phyloP scores from a whole-genome alignment of 2,329 filamentous ascomycete species.

The Hansfordia pulvinata region DNA sequence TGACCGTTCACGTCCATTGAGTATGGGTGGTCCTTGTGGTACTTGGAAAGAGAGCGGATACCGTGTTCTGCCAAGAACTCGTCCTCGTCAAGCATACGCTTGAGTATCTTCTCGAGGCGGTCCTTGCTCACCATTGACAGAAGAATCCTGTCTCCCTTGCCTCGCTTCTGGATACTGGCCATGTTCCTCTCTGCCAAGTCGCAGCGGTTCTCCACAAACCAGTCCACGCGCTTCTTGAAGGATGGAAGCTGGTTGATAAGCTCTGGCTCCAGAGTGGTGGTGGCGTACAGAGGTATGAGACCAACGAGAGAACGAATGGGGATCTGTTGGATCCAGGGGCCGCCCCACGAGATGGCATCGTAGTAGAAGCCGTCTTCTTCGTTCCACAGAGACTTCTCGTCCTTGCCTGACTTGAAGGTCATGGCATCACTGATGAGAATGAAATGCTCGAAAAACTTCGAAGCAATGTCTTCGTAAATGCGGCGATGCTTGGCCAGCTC shows the following conservation, averaged over 20 bases:
- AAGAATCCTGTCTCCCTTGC: conserved; percentile 78
- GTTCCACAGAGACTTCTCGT: conserved; percentile 84
- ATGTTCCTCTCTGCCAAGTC: conserved; percentile 90
- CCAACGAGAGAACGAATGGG: conserved; percentile 87
- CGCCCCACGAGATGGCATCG: conserved; percentile 92
- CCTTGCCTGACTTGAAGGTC: conserved; percentile 64
- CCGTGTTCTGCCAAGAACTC: conserved; percentile 88
- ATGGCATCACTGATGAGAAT: conserved; percentile 96
- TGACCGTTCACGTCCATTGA: conserved; percentile 95
- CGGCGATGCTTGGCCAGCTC: conserved; percentile 91
- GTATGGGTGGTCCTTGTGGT: conserved; percentile 78
- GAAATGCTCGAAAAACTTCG: conserved; percentile 98
- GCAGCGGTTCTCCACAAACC: conserved; percentile 81
- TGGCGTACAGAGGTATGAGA: conserved; percentile 85
- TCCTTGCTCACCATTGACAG: conserved; percentile 88
- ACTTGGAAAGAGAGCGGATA: conserved; percentile 84
- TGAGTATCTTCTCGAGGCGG: conserved; percentile 76
- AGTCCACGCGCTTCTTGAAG: conserved; percentile 86
- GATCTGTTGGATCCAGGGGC: conserved; percentile 84
- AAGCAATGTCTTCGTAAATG: conserved; percentile 92
- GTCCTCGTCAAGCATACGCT: conserved; percentile 84
- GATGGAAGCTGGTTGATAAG: conserved; percentile 81
- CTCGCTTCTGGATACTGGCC: conserved; percentile 79
- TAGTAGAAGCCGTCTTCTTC: conserved; percentile 97
- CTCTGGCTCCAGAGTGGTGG: conserved; percentile 84